phyloP scores from a whole-genome alignment of 352 stramenopile species.

The Globisporangium nunn region DNA sequence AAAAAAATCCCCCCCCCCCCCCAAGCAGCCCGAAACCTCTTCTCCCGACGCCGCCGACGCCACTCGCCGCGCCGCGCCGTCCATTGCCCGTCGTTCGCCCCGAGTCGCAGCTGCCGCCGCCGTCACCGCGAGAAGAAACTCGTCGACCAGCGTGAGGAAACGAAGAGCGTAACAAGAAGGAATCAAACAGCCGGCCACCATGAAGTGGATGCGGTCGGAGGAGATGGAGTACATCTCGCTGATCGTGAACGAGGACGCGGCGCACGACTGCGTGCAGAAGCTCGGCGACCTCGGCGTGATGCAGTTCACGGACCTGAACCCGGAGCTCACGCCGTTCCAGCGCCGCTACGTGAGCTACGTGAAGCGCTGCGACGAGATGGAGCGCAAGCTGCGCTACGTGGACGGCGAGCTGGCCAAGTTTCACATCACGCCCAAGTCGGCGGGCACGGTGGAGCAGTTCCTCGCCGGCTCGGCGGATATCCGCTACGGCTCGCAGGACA shows the following conservation, averaged over 20 bases:
- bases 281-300: conserved; percentile 94
- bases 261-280: conserved; percentile 95
- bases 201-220: conserved; percentile 97
- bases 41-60: no score
- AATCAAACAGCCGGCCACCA: conserved; percentile 10
- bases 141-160: no score
- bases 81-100: no score
- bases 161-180: no score
- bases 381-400: conserved; percentile 98
- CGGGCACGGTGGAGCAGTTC: conserved; percentile 72
- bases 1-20: no score
- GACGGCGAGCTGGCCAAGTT: conserved; percentile 93
- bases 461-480: conserved; percentile 64
- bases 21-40: no score
- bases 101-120: no score
- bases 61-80: no score
- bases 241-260: conserved; percentile 97
- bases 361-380: conserved; percentile 98
- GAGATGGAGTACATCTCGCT: conserved; percentile 99
- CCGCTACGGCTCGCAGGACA: conserved; percentile 77
- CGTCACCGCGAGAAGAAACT: no score
- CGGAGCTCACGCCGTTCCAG: conserved; percentile 97
- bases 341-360: conserved; percentile 98
- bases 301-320: conserved; percentile 99
- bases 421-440: conserved; percentile 72